Base-by-base conservation (phyloP, 768 basidiomycete species). In the Boletus speciosus region DNA sequence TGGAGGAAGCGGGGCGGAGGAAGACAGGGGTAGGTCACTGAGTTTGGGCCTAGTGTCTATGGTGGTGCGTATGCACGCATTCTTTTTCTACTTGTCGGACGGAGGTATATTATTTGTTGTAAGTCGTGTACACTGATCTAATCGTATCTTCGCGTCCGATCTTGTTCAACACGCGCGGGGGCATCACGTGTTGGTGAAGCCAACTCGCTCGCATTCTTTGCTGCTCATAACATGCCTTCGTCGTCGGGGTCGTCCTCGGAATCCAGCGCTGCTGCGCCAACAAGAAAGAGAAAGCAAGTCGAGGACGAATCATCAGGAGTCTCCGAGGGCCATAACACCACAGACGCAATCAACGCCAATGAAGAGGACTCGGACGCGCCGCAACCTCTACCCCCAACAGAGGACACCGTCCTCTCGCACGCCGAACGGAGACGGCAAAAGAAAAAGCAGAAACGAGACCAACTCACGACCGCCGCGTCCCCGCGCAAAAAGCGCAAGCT, bases 361-460 rank as follows among this genome's bases (percentile, higher is more conserved):
- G 49, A 62, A 44, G 38, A 59, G 10, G 54, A 52, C 16, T 21
- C 29, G 38, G 40, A 61, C 9, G 47, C 42, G 9, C 49, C 51
- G 15, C 52, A 42, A 43, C 57, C 42, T 16, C 47, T 41, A 19
- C 52, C 54, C 5, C 15, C 43, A 7, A 29, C 38, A 9, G 56
- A 57, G 15, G 53, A 60, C 29, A 78, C 77, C 21, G 85, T 81
- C 6, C 78, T 91, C 52, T 93, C 90, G 4, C 90, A 91, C 69
- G 86, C 86, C 6, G 86, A 88, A 66, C 79, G 76, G 51, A 77
- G 90, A 27, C 78, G 79, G 49, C 81, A 82, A 68, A 86, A 83
- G 71, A 84, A 72, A 60, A 74, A 67, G 38, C 61, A 66, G 40
- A 64, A 37, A 57, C 73, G 42, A 64, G 67, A 43, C 58, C 62